A percentile compares a stretch with the other conserved stretches of the same genome.
Evolutionary conservation across 2,329 filamentous ascomycete genomes (phyloP).

Genomic region (Paraconiothyrium brasiliense): DNA sequence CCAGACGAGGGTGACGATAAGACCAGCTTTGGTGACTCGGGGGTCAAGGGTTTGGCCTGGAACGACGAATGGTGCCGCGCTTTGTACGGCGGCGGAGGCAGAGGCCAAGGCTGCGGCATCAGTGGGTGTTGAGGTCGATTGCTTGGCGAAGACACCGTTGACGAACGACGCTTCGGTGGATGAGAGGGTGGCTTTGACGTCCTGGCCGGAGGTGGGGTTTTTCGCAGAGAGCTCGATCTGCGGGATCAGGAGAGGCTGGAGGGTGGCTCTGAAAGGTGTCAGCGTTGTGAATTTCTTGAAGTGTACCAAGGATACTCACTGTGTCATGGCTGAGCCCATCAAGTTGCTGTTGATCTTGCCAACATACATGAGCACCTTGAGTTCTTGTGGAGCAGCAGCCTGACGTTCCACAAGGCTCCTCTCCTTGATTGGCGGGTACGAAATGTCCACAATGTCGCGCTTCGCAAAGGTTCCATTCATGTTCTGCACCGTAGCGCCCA

Average conservation of each 20-base stretch:
- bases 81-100: constrained; percentile 52
- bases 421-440: constrained; percentile 35
- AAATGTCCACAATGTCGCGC: constrained; percentile 37
- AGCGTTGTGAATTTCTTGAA: constrained; percentile 13
- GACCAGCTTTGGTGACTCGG: constrained; percentile 71
- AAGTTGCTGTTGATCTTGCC: constrained; percentile 70
- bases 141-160: constrained; percentile 72
- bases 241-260: constrained; percentile 73
- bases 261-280: constrained; percentile 57
- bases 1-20: constrained; percentile 74
- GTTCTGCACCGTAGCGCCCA: constrained; percentile 53
- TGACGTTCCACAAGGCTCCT: constrained; percentile 40
- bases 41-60: constrained; percentile 71
- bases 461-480: constrained; percentile 47
- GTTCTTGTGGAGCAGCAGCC: constrained; percentile 40
- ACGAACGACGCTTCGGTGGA: constrained; percentile 77
- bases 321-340: constrained; percentile 65
- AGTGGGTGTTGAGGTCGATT: constrained; percentile 59
- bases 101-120: constrained; percentile 54
- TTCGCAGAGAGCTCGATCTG: constrained; percentile 72
- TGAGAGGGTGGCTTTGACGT: constrained; percentile 71
- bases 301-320: constrained; percentile 59
- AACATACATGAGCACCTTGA: constrained; percentile 74
- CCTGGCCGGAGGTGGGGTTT: constrained; percentile 57
- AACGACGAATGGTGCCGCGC: constrained; percentile 67